Evolutionary conservation across 2,329 filamentous ascomycete species (phyloP), one percentile per base, ranked within the genome.

Genomic region (Westerdykella ornata): DNA sequence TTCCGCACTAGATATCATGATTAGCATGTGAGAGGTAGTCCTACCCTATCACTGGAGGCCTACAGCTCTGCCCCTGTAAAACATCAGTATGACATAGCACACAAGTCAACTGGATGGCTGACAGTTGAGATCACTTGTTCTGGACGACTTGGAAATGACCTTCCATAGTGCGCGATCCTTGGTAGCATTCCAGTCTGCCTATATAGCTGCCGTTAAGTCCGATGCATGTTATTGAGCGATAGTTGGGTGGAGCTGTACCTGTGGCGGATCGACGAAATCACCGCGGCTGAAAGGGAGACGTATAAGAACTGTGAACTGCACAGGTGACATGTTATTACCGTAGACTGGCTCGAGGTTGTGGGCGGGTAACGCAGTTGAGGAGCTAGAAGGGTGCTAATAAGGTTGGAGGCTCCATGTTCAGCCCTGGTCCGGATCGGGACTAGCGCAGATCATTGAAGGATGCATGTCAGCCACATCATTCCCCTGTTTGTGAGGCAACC

Each of bases 161-260:
- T 86, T 86, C 92, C 92, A 98, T 13, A 98, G 69, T 8, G 81
- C 81, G 45, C 87, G 84, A 59, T 97, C 92, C 65, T 96, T 97
- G 16, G 76, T 72, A 1, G 83, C 76, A 66, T 89, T 82, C 92
- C 92, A 98, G 65, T 88, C 80, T 41, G 92, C 82, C 88, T 94
- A 30, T 16, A 22, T n/a, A 26, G 12, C 22, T 9, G 4, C 22
- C 22, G 22, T 26, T 8, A 26, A 26, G 19, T 26, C 9, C 29
- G 15, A n/a, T 15, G 11, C 7, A 31, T 19, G 9, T 37, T 9
- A 11, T 26, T 33, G 30, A n/a, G n/a, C n/a, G 4, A 33, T 3
- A 14, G 30, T n/a, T 13, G 36, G 32, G 12, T 9, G 22, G 35
- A n/a, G 22, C 63, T 77, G 63, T 75, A 89, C 89, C 50, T 84